Base-by-base conservation (phyloP, 257 asterid genomes). In the Fraxinus quadrangulata region DNA sequence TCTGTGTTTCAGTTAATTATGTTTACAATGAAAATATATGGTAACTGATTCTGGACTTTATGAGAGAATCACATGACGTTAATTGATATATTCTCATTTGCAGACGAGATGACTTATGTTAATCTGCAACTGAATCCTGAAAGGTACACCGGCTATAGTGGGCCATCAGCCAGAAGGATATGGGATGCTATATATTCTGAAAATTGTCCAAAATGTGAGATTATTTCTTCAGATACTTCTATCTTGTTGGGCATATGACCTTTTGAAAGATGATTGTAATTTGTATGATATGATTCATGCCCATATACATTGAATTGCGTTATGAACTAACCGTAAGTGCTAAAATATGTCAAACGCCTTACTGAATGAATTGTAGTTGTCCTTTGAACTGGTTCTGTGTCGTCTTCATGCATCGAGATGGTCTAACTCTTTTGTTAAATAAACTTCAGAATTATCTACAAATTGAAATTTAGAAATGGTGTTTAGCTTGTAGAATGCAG, bases 21-120 rank as follows among this genome's bases (percentile, higher is more conserved):
- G 34, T 24, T 26, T 4, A 9, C 17, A 10, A 12, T 11, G 2
- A 26, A 23, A 24, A 10, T 63, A 2, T 63, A 26, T 2, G 34
- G n/a, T 24, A n/a, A 56, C 76, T 66, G 51, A 33, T 56, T 75
- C 68, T 17, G 37, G 72, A 75, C 73, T 74, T 56, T 78, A 30
- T 39, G 69, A 21, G 65, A 40, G 70, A 74, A 80, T 78, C 63
- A 31, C 40, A 74, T 23, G 76, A 66, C 23, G 67, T 70, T 76
- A 72, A 77, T 74, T 72, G 72, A 70, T 24, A 31, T 78, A 4
- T 47, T 54, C 72, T 80, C 33, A 31, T 86, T 77, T 81, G 80
- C 88, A 94, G 98, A 93, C 28, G 97, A 92, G 88, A 89, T 94
- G 98, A 94, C 98, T 21, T 94, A 92, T 75, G 97, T 94, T 70